Percentiles rank a stretch among this genome's conserved stretches.
These are phyloP conservation scores for Diaporthe sp. DNA, from an alignment of 2,329 filamentous ascomycete genomes.

Conservation along the genomic window DNA sequence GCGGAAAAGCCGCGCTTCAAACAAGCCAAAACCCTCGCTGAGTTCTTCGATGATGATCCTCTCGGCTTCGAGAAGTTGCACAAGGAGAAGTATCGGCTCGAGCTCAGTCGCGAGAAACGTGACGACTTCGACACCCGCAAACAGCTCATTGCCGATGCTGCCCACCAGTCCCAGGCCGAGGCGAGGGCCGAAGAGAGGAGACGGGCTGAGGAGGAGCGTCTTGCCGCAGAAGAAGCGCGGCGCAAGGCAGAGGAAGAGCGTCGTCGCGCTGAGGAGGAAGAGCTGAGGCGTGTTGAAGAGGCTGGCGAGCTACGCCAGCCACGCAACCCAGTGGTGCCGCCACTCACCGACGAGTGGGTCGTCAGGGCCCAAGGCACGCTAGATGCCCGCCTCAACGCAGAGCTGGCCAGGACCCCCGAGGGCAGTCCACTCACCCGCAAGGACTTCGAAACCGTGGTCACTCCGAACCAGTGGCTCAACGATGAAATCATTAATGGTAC, in stretches of 20 bases:
- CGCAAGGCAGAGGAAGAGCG: constrained; percentile 36
- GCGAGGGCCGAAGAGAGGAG: constrained; percentile 41
- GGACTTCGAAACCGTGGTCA: constrained; percentile 75
- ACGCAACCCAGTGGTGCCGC: constrained; percentile 42
- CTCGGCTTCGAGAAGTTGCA: constrained; percentile 32
- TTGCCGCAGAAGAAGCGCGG: constrained; percentile 42
- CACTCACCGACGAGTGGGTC: constrained; percentile 55
- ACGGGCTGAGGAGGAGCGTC: constrained; percentile 32
- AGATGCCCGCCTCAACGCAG: constrained; percentile 48
- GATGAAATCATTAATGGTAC: constrained; percentile 81
- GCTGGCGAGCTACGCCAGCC: constrained; percentile 46
- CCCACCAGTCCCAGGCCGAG: constrained; percentile 32
- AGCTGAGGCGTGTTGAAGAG: constrained; percentile 40
- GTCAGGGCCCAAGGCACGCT: constrained; percentile 51
- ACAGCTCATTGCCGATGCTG: constrained; percentile 36
- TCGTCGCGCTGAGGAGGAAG: constrained; percentile 33
- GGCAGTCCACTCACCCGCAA: constrained; percentile 64
- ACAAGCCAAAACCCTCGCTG: constrained; percentile 36
- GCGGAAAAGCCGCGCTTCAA: constrained; percentile 34
- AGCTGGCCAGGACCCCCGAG: constrained; percentile 61
- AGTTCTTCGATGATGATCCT: constrained; percentile 40
- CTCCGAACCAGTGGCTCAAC: constrained; percentile 75
- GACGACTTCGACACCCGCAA: constrained; percentile 43
- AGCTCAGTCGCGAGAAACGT: constrained; percentile 44
- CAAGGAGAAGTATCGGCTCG: constrained; percentile 32